Conservation (phyloP, 2,329 filamentous ascomycete genomes). For the Neofusicoccum sp. region DNA sequence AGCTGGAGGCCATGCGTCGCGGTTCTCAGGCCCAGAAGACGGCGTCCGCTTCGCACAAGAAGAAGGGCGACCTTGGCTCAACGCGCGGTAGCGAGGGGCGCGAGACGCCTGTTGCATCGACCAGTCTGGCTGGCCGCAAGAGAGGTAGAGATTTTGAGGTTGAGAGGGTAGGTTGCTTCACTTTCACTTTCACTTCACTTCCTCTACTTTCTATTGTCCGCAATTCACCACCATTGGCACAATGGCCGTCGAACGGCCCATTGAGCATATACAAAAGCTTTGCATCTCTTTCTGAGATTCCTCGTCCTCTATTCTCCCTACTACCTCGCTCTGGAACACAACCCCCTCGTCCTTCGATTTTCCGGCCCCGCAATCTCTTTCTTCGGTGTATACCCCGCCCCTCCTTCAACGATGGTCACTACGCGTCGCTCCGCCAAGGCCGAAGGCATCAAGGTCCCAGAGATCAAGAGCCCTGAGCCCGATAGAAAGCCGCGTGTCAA, state of each 20-base stretch:
- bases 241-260: too few relatives aligned
- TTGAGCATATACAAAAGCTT: too few relatives aligned
- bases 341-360: neutral
- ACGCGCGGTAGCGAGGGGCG: conserved; percentile 76
- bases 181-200: conserved; percentile 9
- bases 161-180: conserved; percentile 61
- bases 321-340: neutral
- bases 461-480: neutral
- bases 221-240: neutral
- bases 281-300: neutral
- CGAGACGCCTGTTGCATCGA: conserved; percentile 58
- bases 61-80: conserved; percentile 54
- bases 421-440: neutral
- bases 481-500: neutral
- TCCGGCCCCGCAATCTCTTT: neutral
- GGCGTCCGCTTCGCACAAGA: conserved; percentile 50
- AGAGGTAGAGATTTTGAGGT: conserved; percentile 77
- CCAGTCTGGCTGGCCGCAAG: conserved; percentile 66
- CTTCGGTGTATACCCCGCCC: too few relatives aligned
- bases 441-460: neutral
- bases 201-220: neutral
- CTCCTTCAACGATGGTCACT: neutral
- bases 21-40: conserved; percentile 36
- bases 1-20: conserved; percentile 61
- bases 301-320: neutral